Conservation (phyloP, 2,329 filamentous ascomycete species). For the Raffaelea deltoideospora region DNA sequence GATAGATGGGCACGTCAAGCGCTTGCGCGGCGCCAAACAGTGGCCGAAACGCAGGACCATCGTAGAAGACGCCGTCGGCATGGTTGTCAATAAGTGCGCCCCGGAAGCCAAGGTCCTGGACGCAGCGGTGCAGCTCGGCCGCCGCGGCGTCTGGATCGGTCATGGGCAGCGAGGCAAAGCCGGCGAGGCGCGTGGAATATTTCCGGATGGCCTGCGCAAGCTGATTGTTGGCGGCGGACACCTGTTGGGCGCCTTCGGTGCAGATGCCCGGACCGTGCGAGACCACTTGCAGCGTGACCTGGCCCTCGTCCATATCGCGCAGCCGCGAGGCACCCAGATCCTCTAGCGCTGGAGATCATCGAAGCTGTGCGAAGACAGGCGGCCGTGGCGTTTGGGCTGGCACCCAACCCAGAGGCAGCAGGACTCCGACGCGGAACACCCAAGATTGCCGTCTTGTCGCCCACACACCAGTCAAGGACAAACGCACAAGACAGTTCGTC, state of each 20-base stretch:
- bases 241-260: too few relatives aligned
- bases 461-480: slow-evolving; percentile 5
- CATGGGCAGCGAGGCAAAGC: slow-evolving; percentile 18
- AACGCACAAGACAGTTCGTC: background rate
- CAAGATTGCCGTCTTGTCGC: slow-evolving; percentile 41
- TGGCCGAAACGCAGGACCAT: slow-evolving; percentile 23
- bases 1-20: slow-evolving; percentile 26
- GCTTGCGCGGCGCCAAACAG: slow-evolving; percentile 24
- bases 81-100: slow-evolving; percentile 31
- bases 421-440: slow-evolving; percentile 23
- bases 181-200: slow-evolving; percentile 9
- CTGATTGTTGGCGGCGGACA: slow-evolving; percentile 4
- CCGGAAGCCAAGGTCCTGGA: slow-evolving; percentile 27
- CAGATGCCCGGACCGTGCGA: slow-evolving; percentile 7
- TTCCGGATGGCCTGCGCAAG: background rate
- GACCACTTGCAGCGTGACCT: background rate
- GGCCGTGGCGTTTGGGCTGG: slow-evolving; percentile 43
- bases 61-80: slow-evolving; percentile 21
- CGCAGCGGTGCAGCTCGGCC: slow-evolving; percentile 22
- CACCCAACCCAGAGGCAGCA: slow-evolving; percentile 19
- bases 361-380: slow-evolving; percentile 37
- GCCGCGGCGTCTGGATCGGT: slow-evolving; percentile 21
- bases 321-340: background rate
- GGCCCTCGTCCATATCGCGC: too few relatives aligned
- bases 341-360: slow-evolving; percentile 17